Percentiles rank a stretch among this genome's conserved stretches.
These are phyloP conservation scores for Houttuynia cordata DNA, from an alignment of 164 flowering plant species.

Conservation along the genomic window DNA sequence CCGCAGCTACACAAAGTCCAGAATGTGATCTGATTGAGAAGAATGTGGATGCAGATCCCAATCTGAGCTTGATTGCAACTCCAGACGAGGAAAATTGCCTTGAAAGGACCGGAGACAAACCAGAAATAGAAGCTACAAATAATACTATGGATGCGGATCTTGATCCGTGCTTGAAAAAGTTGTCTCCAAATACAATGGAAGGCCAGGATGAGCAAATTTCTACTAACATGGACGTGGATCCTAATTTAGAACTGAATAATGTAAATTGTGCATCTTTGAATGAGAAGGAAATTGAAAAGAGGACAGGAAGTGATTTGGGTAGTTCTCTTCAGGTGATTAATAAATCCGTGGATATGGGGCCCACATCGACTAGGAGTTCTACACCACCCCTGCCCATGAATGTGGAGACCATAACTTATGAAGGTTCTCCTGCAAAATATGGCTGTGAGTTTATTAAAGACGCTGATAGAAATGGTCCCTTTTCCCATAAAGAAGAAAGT, in stretches of 20 bases:
- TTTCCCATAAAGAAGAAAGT: background rate
- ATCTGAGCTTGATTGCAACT: background rate
- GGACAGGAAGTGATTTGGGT: background rate
- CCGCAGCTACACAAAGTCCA: too few species aligned
- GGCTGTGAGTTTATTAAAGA: too few species aligned
- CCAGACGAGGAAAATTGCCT: background rate
- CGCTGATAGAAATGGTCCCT: background rate
- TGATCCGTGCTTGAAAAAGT: background rate
- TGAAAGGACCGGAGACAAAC: background rate
- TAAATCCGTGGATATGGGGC: background rate
- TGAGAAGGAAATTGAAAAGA: background rate
- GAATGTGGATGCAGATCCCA: too few species aligned
- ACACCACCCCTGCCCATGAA: background rate
- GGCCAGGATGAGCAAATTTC: background rate
- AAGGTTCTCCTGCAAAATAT: background rate
- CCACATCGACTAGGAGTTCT: background rate
- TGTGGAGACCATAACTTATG: background rate
- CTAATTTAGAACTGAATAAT: background rate
- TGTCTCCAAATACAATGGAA: background rate
- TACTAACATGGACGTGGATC: background rate
- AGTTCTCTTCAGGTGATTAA: background rate
- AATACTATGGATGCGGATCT: constrained; percentile 1
- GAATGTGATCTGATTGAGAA: too few species aligned
- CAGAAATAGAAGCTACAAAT: background rate
- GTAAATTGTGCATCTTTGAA: background rate